These are phyloP conservation scores for Tilletiopsis washingtonensis DNA, from an alignment of 1,284 basidiomycete genomes.

Conservation along the genomic window DNA sequence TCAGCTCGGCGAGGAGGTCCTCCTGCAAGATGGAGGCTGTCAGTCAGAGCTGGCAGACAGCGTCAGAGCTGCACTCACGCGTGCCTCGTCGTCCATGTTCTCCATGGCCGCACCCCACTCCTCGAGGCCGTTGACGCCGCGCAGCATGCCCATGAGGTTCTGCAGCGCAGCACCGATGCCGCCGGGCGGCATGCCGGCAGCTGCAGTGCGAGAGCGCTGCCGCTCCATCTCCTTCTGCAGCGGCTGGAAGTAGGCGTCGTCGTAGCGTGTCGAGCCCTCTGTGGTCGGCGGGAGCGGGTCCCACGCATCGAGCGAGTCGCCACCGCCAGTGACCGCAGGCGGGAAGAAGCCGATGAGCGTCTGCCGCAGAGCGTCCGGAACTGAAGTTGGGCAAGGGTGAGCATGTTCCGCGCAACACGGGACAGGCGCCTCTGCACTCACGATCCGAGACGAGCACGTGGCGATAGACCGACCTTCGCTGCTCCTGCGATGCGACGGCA, in stretches of 20 bases:
- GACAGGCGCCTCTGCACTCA: not conserved
- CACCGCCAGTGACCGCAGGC: conserved; percentile 20
- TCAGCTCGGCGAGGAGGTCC: conserved; percentile 28
- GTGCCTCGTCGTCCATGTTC: conserved; percentile 33
- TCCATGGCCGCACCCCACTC: conserved; percentile 29
- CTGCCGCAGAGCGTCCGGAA: conserved; percentile 38
- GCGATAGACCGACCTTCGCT: conserved; percentile 27
- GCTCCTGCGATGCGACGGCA: not conserved
- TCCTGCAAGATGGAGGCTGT: not conserved
- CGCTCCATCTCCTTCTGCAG: conserved; percentile 7
- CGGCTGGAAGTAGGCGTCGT: conserved; percentile 37
- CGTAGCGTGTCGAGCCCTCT: conserved; percentile 21
- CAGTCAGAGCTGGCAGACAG: not conserved
- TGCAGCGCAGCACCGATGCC: conserved; percentile 10
- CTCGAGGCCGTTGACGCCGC: conserved; percentile 11
- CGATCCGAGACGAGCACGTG: conserved; percentile 42
- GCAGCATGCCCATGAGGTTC: conserved; percentile 6
- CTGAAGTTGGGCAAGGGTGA: not conserved
- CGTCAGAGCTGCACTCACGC: conserved; percentile 3
- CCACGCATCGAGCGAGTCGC: conserved; percentile 30
- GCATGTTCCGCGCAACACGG: not conserved
- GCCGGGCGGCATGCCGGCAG: not conserved
- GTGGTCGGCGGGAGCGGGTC: conserved; percentile 40
- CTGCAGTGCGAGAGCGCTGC: too few relatives aligned
- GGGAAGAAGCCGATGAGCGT: conserved; percentile 36